phyloP scores from a whole-genome alignment of 2,329 filamentous ascomycete genomes.

The Colletotrichum higginsianum region DNA sequence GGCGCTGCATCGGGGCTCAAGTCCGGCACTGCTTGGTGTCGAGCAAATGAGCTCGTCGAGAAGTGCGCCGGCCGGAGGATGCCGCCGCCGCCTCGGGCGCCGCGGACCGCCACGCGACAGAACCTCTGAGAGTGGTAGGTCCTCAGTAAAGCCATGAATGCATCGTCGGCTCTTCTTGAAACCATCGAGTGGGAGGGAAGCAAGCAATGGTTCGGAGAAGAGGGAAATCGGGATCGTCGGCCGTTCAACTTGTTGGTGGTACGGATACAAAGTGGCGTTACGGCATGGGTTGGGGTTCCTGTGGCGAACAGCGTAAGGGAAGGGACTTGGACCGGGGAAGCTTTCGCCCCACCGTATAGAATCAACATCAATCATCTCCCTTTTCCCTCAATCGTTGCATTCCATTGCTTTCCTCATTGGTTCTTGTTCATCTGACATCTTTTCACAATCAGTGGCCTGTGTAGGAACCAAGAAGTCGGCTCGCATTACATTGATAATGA shows the following conservation, averaged over 20 bases:
- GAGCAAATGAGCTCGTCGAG: slow-evolving; percentile 18
- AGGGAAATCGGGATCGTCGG: not conserved
- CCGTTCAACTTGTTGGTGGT: not conserved
- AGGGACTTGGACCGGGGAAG: slow-evolving; percentile 12
- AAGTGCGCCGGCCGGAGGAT: slow-evolving; percentile 16
- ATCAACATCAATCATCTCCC: slow-evolving; percentile 14
- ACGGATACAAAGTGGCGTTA: slow-evolving; percentile 36
- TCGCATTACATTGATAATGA: not conserved
- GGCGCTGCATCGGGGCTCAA: not conserved
- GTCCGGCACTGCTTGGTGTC: not conserved
- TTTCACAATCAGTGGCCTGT: not conserved
- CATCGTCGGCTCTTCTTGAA: slow-evolving; percentile 19
- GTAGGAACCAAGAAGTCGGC: too few relatives aligned
- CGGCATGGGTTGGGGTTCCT: slow-evolving; percentile 18
- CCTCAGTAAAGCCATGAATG: slow-evolving; percentile 37
- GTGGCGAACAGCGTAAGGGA: slow-evolving; percentile 11
- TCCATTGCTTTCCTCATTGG: not conserved
- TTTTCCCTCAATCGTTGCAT: too few relatives aligned
- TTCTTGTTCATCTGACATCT: too few relatives aligned
- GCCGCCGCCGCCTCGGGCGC: not conserved
- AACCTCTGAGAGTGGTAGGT: slow-evolving; percentile 38
- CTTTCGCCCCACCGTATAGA: slow-evolving; percentile 14
- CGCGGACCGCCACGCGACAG: slow-evolving; percentile 20
- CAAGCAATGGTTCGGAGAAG: slow-evolving; percentile 1
- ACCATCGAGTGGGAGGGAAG: slow-evolving; percentile 14